Conservation (phyloP, 2,329 filamentous ascomycete genomes). For the Colletotrichum brevisporum region DNA sequence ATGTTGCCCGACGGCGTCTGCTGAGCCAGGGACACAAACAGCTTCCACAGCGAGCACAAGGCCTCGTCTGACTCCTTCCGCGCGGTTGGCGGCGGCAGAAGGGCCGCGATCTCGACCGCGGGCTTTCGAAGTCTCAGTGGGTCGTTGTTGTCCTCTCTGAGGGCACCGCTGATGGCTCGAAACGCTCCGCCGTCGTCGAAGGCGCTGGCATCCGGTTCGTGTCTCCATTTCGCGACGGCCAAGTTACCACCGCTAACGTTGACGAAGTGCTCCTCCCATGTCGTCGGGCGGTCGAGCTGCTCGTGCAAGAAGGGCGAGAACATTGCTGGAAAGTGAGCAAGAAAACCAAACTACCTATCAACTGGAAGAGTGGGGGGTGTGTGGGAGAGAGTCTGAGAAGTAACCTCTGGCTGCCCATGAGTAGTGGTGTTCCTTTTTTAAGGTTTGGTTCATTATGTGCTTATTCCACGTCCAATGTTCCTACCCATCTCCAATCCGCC, state of each 20-base stretch:
- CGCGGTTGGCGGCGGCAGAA: conserved; percentile 16
- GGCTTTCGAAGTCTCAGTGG: conserved; percentile 15
- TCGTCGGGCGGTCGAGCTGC: neutral
- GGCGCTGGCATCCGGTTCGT: neutral
- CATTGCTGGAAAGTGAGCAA: too few relatives aligned
- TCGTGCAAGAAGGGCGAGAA: neutral
- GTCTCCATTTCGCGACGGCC: neutral
- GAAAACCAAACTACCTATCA: too few relatives aligned
- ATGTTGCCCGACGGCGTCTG: conserved; percentile 38
- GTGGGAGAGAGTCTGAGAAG: too few relatives aligned
- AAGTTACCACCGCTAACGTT: neutral
- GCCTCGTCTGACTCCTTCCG: neutral
- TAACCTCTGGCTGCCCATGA: too few relatives aligned
- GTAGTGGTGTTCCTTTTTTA: too few relatives aligned
- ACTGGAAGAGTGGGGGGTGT: too few relatives aligned
- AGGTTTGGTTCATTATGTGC: too few relatives aligned
- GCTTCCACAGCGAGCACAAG: conserved; percentile 30
- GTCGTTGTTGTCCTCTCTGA: neutral
- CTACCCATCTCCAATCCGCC: too few relatives aligned
- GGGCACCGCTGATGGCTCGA: neutral
- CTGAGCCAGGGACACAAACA: conserved; percentile 40
- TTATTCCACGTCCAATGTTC: too few relatives aligned
- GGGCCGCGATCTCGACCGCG: conserved; percentile 5
- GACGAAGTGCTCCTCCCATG: neutral
- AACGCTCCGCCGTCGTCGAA: neutral